Percentiles rank a stretch among this genome's conserved stretches.
phyloP scores from a whole-genome alignment of 2,329 filamentous ascomycete genomes.

The Phaeomoniella chlamydospora region DNA sequence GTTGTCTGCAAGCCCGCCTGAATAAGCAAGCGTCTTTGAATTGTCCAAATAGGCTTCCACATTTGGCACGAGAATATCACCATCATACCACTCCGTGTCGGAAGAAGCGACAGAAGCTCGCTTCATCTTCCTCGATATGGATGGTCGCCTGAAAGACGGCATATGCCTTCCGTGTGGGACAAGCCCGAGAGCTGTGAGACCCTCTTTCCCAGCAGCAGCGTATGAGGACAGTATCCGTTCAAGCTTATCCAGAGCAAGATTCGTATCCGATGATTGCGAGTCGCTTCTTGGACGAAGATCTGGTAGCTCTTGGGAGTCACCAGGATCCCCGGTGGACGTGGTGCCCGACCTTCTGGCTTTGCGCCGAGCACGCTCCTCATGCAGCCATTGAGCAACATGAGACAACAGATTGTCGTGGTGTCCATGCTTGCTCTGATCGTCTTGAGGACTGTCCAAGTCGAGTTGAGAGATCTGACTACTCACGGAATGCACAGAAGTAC shows the following conservation, averaged over 20 bases:
- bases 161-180: slow-evolving; percentile 7
- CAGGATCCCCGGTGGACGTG: slow-evolving; percentile 5
- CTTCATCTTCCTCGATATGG: slow-evolving; percentile 22
- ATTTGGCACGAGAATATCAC: slow-evolving; percentile 67
- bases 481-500: slow-evolving; percentile 6
- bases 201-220: slow-evolving; percentile 18
- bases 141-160: slow-evolving; percentile 10
- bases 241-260: slow-evolving; percentile 63
- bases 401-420: slow-evolving; percentile 28
- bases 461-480: slow-evolving; percentile 8
- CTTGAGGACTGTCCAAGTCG: slow-evolving; percentile 6
- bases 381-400: slow-evolving; percentile 72
- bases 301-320: slow-evolving; percentile 3
- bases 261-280: slow-evolving; percentile 53
- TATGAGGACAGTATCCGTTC: slow-evolving; percentile 50
- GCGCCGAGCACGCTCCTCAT: slow-evolving; percentile 60
- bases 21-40: slow-evolving; percentile 71
- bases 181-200: slow-evolving; percentile 3
- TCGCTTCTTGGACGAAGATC: slow-evolving; percentile 23
- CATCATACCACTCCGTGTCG: slow-evolving; percentile 73
- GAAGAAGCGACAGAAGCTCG: slow-evolving; percentile 46
- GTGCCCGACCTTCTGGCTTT: slow-evolving; percentile 36
- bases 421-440: slow-evolving; percentile 3
- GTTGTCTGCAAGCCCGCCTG: slow-evolving; percentile 33
- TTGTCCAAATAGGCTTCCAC: slow-evolving; percentile 83